Base-by-base conservation (phyloP, 129 eudicot species). In the Saposhnikovia divaricata region DNA sequence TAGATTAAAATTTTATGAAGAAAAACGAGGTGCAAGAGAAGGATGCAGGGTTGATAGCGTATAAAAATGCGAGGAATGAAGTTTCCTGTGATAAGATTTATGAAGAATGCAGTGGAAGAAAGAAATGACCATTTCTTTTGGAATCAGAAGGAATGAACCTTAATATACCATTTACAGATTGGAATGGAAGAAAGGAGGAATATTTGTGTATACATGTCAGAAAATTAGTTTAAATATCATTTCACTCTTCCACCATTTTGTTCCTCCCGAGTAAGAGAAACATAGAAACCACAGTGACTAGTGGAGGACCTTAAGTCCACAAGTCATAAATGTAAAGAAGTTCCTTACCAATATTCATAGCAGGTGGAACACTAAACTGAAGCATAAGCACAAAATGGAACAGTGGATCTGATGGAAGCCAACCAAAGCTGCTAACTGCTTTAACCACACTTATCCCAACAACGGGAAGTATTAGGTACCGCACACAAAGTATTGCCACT, bases 311-410 rank as follows among this genome's bases (percentile, higher is more conserved):
- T 23, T 7, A 9, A 57, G 14, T 57, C 76, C 34, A 42, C 76
- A 72, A 5, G 0, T 38, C 6, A 40, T 23, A 42, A 72, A 42
- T 21, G 0, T 42, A 13, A 10, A 65, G n/a, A 5, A 28, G 77
- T 37, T 43, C 9, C 84, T 88, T 88, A 91, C 98, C 91, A 9
- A 95, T 84, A 53, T 85, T 91, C 96, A 88, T 92, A 48, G 98
- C 99, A 27, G 99, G 99, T 31, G 99, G 99, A 19, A 96, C 79
- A 4, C 89, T 66, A 77, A 85, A 96, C 81, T 96, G 99, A 84
- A 92, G 81, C 91, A 96, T 76, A 75, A 92, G 87, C 83, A 92
- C 88, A 79, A 89, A 96, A 51, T 80, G 93, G 78, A 86, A 96
- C 61, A 96, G 87, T 1, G 97, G 91, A 44, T 96, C 99, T 2